Base-by-base conservation (phyloP, 352 stramenopile species). In the Globisporangium yorkense region DNA sequence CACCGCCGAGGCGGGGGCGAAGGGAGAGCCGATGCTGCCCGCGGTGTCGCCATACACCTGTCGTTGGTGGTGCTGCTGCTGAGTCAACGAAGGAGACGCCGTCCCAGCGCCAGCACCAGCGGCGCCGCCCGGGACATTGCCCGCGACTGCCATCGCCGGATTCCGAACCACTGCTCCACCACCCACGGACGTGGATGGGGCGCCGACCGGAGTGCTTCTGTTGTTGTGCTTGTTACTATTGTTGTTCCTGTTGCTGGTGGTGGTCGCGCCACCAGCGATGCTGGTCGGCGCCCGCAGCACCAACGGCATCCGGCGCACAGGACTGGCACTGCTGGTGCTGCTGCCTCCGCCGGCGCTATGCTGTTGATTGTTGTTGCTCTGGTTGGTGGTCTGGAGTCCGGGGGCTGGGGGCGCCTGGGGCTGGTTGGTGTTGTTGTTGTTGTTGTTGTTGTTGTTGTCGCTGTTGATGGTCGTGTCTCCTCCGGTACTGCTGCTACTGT, bases 301-400 rank as follows among this genome's bases (percentile, higher is more conserved):
- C 4, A 70, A 41, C 21, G 72, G 74, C 8, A 81, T 61, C 5
- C 72, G 72, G 0, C 61, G 62, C 60, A 79, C 57, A n/a, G 72
- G 76, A 47, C 71, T 62, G 2, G 49, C 51, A 31, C 57, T 62
- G 49, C 39, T 70, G 21, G 52, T 47, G 49, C 33, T 70, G 27
- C 51, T 48, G 49, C 70, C 63, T 31, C 54, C 67, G 21, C 54
- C 62, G 46, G 51, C 55, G 51, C 54, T 68, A 31, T 37, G 33
- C 33, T 37, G 33, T 10, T 37, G 33, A 10, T 37, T 37, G 41
- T 7, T 21, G 41, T 16, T 27, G 41, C 41, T 47, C 15, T 18
- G 40, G 40, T 12, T 46, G 40, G 40, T 46, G 41, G 6, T 10
- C 33, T 37, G 33, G 33, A 37, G 33, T 37, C 33, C 33, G 33